phyloP scores from a whole-genome alignment of 257 asterid genomes.

The Capsicum chinense region DNA sequence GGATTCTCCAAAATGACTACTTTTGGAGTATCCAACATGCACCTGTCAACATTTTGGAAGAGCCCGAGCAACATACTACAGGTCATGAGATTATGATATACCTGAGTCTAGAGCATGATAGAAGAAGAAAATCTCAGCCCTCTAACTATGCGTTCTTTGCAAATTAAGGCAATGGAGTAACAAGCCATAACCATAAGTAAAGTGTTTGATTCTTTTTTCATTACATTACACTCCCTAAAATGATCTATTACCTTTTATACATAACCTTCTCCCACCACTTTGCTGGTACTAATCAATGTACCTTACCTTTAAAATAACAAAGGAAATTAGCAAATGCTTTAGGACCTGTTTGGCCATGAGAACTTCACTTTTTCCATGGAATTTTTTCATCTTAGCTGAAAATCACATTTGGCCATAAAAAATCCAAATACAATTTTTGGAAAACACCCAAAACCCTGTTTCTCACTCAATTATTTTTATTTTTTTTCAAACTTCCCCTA shows the following conservation, averaged over 20 bases:
- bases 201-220: not conserved
- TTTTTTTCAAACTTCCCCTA: too few species aligned
- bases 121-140: not conserved
- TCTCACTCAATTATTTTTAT: too few species aligned
- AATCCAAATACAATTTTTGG: too few species aligned
- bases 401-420: too few species aligned
- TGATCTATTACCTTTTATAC: not conserved
- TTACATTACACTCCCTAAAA: not conserved
- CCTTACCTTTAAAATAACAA: not conserved
- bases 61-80: not conserved
- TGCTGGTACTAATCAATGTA: not conserved
- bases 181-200: not conserved
- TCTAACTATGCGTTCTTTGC: not conserved
- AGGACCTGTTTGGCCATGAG: too few species aligned
- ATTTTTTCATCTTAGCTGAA: too few species aligned
- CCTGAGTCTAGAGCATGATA: not conserved
- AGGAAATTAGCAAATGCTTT: not conserved
- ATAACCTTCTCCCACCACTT: not conserved
- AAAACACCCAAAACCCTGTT: too few species aligned
- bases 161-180: not conserved
- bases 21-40: too few species aligned
- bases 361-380: too few species aligned
- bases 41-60: too few species aligned
- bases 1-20: too few species aligned
- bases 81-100: not conserved